These are phyloP conservation scores for Trichosanthes cucumerina DNA, from an alignment of 306 rosid genomes.

Conservation along the genomic window DNA sequence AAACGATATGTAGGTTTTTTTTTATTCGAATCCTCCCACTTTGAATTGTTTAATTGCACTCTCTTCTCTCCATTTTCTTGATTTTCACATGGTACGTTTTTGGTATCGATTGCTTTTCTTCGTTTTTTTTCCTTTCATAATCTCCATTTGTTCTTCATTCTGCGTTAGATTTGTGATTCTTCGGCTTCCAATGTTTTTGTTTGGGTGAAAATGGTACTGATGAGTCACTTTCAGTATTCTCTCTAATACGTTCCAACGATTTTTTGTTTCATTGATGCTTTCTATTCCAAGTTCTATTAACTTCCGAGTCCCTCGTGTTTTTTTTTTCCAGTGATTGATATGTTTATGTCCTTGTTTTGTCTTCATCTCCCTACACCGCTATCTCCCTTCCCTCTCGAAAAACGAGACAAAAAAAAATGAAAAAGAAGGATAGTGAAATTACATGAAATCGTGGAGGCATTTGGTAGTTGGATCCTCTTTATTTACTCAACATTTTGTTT, in stretches of 20 bases:
- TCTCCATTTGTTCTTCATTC: not conserved
- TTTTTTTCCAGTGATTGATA: not conserved
- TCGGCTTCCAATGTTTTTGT: not conserved
- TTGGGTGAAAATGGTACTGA: not conserved
- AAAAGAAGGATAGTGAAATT: not conserved
- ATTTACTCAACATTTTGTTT: not conserved
- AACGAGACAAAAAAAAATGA: not conserved
- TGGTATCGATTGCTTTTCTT: not conserved
- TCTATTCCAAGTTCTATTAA: not conserved
- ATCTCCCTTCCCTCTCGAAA: not conserved
- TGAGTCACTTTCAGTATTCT: not conserved
- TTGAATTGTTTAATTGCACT: not conserved
- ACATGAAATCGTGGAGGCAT: not conserved
- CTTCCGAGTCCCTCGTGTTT: not conserved
- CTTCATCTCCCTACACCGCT: not conserved
- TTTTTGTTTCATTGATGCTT: not conserved
- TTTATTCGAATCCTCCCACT: not conserved
- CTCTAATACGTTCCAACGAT: not conserved
- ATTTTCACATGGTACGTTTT: not conserved
- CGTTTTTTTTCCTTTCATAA: no score
- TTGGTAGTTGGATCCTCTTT: not conserved
- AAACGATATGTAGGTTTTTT: conserved; percentile 68
- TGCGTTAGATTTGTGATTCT: not conserved
- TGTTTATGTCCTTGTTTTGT: not conserved
- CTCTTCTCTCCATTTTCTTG: not conserved